Conservation (phyloP, 192 early-diverging fungal genomes). For the Coemansia sp. region DNA sequence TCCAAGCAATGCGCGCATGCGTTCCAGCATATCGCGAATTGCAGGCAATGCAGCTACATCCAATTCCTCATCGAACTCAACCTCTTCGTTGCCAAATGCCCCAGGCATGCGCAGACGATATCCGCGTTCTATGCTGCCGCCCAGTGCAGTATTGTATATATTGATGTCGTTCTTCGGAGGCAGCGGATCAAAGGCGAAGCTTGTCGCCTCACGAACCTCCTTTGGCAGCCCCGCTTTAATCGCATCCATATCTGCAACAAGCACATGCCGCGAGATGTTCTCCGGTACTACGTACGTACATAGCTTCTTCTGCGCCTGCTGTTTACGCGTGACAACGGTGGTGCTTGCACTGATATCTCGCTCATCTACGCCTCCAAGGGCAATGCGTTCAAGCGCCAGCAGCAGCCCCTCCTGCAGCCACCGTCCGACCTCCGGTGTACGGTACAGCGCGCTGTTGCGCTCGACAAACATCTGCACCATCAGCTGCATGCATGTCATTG, state of each 20-base stretch:
- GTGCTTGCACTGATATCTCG: neutral
- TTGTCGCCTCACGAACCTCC: slow-evolving; percentile 20
- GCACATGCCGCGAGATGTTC: slow-evolving; percentile 48
- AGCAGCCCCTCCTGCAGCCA: slow-evolving; percentile 57
- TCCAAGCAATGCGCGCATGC: slow-evolving; percentile 11
- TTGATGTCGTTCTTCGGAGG: slow-evolving; percentile 43
- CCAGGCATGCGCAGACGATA: slow-evolving; percentile 27
- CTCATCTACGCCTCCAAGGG: neutral
- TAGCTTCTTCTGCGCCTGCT: slow-evolving; percentile 17
- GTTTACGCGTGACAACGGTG: slow-evolving; percentile 5
- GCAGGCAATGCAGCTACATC: slow-evolving; percentile 10
- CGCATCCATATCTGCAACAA: slow-evolving; percentile 45
- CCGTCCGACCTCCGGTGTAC: slow-evolving; percentile 67
- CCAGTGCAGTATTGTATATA: slow-evolving; percentile 31
- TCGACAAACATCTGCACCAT: slow-evolving; percentile 74
- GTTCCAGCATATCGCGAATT: slow-evolving; percentile 20
- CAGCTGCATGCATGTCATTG: slow-evolving; percentile 60
- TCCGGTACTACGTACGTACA: slow-evolving; percentile 46
- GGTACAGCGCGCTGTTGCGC: slow-evolving; percentile 74
- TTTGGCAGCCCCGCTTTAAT: slow-evolving; percentile 46
- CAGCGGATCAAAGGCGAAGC: slow-evolving; percentile 52
- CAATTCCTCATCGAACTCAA: slow-evolving; percentile 16
- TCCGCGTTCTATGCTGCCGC: neutral
- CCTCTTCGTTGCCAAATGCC: slow-evolving; percentile 20
- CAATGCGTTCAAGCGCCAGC: slow-evolving; percentile 40